These are phyloP conservation scores for Penicillium parvum DNA, from an alignment of 495 filamentous ascomycete genomes.

Conservation along the genomic window DNA sequence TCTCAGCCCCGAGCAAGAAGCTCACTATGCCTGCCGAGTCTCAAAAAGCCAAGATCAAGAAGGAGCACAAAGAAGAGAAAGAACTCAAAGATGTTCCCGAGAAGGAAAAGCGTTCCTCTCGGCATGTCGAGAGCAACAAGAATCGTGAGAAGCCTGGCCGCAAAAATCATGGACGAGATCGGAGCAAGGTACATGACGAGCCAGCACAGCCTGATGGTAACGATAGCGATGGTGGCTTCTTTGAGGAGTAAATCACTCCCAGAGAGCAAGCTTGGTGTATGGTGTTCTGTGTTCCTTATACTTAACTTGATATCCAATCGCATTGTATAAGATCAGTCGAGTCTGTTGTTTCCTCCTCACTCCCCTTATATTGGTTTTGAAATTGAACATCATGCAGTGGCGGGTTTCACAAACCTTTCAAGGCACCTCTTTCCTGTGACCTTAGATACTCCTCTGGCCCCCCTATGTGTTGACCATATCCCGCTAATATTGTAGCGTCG, in stretches of 20 bases:
- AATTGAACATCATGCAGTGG: neutral
- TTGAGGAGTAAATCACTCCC: slow-evolving; percentile 25
- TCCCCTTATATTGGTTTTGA: neutral
- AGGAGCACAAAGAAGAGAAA: slow-evolving; percentile 14
- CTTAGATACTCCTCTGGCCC: too few species aligned
- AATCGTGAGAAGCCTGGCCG: slow-evolving; percentile 11
- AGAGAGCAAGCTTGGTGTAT: slow-evolving; percentile 1
- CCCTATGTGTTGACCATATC: too few species aligned
- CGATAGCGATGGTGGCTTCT: slow-evolving; percentile 58
- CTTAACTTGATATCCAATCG: slow-evolving; percentile 18
- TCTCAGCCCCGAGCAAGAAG: slow-evolving; percentile 1
- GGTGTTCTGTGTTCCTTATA: slow-evolving; percentile 9
- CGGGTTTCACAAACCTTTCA: too few species aligned
- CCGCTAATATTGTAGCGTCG: too few species aligned
- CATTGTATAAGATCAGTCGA: slow-evolving; percentile 8
- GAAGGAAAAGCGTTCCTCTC: slow-evolving; percentile 7
- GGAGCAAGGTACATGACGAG: slow-evolving; percentile 10
- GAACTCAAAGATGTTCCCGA: neutral
- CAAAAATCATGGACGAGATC: slow-evolving; percentile 8
- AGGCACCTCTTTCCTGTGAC: too few species aligned
- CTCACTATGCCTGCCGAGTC: neutral
- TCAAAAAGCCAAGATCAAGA: slow-evolving; percentile 12
- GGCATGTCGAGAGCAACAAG: slow-evolving; percentile 7
- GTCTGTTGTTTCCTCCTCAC: neutral
- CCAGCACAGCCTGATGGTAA: slow-evolving; percentile 22